A percentile compares a stretch with the other conserved stretches of the same genome.
Evolutionary conservation across 1,139 yeast species (phyloP).

Genomic region (Candida neerlandica): DNA sequence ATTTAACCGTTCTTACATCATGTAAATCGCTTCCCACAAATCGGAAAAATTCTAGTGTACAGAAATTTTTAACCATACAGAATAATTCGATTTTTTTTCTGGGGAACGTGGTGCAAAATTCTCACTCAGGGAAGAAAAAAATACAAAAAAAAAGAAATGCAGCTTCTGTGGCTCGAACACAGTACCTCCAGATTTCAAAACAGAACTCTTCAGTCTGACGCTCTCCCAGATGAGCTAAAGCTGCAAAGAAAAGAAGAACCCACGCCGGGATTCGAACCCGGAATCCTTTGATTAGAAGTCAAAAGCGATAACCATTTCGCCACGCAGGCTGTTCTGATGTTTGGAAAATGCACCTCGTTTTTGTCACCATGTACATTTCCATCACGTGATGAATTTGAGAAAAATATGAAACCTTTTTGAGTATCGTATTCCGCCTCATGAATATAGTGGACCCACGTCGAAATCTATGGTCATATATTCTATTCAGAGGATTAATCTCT

Average conservation of each 20-base stretch:
- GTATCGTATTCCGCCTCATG: too few species aligned
- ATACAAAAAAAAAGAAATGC: slow-evolving; percentile 23
- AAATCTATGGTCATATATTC: too few species aligned
- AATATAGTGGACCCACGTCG: too few species aligned
- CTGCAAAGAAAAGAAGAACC: slow-evolving; percentile 32
- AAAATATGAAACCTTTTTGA: too few species aligned
- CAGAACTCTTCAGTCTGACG: slow-evolving; percentile 52
- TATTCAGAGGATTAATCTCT: too few species aligned
- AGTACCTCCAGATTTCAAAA: slow-evolving; percentile 48
- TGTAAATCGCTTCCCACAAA: background rate
- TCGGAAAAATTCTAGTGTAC: background rate
- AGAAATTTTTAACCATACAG: background rate
- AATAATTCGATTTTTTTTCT: background rate
- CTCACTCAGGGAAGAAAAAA: background rate
- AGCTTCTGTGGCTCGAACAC: slow-evolving; percentile 60
- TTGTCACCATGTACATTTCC: background rate
- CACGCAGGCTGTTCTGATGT: slow-evolving; percentile 36
- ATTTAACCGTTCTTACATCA: background rate
- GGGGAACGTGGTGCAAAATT: slow-evolving; percentile 1
- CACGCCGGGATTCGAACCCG: slow-evolving; percentile 55
- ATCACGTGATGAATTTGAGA: background rate
- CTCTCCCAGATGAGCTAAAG: slow-evolving; percentile 60
- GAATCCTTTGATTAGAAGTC: slow-evolving; percentile 52
- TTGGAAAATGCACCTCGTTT: background rate
- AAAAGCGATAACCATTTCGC: slow-evolving; percentile 54